phyloP scores from a whole-genome alignment of 108 stramenopile genomes.

The Nannochloropsis salina region DNA sequence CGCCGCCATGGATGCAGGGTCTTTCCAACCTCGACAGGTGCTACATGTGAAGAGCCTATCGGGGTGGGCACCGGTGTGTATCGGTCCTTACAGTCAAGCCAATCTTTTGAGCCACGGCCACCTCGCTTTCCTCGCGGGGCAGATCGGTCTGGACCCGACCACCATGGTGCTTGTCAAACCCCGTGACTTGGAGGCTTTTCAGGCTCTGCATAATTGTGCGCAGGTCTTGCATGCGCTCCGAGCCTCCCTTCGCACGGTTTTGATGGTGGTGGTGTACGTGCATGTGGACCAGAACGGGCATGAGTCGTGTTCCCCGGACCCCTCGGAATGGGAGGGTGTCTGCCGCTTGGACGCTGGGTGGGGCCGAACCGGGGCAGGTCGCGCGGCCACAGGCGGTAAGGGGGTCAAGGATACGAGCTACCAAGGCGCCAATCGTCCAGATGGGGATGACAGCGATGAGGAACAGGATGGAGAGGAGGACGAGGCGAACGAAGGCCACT shows the following conservation, averaged over 20 bases:
- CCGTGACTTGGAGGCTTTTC: neutral
- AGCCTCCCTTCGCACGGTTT: neutral
- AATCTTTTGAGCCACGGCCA: constrained; percentile 67
- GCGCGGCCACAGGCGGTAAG: no score
- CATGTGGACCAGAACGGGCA: neutral
- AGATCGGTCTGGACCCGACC: constrained; percentile 78
- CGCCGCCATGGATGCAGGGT: neutral
- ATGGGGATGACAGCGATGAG: neutral
- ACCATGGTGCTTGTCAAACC: constrained; percentile 65
- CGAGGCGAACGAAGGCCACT: neutral
- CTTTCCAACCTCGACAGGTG: constrained; percentile 57
- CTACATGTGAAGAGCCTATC: constrained; percentile 90
- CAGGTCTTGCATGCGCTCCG: neutral
- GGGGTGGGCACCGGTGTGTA: constrained; percentile 93
- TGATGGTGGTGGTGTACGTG: neutral
- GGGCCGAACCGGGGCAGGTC: neutral
- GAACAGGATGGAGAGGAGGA: neutral
- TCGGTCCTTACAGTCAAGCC: constrained; percentile 96
- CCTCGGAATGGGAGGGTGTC: neutral
- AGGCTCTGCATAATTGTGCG: neutral
- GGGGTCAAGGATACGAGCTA: no score
- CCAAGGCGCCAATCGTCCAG: neutral
- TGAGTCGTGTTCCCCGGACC: neutral
- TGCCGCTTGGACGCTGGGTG: constrained; percentile 3
- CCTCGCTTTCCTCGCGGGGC: constrained; percentile 77